A percentile compares a stretch with the other conserved stretches of the same genome.
These are phyloP conservation scores for Solanum pimpinellifolium DNA, from an alignment of 257 asterid genomes.

Conservation along the genomic window DNA sequence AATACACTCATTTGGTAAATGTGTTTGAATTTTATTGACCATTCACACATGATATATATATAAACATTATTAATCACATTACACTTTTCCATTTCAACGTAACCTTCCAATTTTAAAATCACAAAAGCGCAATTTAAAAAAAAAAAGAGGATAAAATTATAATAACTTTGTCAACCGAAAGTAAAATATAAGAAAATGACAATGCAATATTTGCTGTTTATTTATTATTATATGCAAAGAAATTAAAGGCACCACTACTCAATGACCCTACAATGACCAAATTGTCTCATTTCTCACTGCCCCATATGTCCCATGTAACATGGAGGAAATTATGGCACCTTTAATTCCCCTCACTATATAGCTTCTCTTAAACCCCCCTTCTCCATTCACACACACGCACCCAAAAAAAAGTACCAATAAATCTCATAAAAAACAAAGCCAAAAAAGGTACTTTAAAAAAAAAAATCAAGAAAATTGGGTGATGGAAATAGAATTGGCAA, in stretches of 20 bases:
- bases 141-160: not conserved
- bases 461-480: not conserved
- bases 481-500: conserved; percentile 70
- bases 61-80: not conserved
- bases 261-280: conserved; percentile 22
- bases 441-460: not conserved
- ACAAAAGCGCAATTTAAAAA: not conserved
- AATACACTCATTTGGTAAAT: not conserved
- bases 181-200: not conserved
- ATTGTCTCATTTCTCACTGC: conserved; percentile 56
- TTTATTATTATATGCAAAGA: not conserved
- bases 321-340: conserved; percentile 57
- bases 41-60: not conserved
- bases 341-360: conserved; percentile 25
- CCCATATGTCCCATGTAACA: conserved; percentile 52
- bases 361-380: not conserved
- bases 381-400: not conserved
- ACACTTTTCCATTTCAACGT: not conserved
- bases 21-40: not conserved
- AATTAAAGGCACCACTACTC: not conserved
- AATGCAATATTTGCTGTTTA: not conserved
- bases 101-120: not conserved
- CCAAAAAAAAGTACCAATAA: not conserved
- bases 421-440: not conserved
- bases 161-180: not conserved